A percentile compares a stretch with the other conserved stretches of the same genome.
phyloP scores from a whole-genome alignment of 208 protist species.

The Leishmania martiniquensis region DNA sequence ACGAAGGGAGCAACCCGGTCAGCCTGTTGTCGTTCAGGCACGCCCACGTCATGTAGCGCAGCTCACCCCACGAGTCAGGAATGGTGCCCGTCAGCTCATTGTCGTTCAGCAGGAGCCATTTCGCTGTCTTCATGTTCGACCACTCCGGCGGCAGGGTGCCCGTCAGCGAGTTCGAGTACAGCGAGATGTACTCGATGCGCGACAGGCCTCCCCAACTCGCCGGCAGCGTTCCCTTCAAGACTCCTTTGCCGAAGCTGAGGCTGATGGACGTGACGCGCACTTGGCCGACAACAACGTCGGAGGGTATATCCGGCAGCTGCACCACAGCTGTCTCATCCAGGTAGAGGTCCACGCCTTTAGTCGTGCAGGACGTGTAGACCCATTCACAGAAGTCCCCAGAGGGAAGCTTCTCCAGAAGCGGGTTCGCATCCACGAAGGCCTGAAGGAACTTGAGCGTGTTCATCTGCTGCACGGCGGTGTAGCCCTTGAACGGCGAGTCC shows the following conservation, averaged over 20 bases:
- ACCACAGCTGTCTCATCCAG: slow-evolving; percentile 4
- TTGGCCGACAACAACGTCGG: not conserved
- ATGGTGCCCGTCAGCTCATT: slow-evolving; percentile 8
- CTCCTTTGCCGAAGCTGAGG: slow-evolving; percentile 2
- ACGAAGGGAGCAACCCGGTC: slow-evolving; percentile 12
- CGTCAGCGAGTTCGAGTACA: slow-evolving; percentile 8
- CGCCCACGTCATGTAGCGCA: slow-evolving; percentile 11
- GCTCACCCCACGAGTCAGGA: not conserved
- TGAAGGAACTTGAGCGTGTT: slow-evolving; percentile 17
- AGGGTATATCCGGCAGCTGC: slow-evolving; percentile 18
- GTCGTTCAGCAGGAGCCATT: slow-evolving; percentile 6
- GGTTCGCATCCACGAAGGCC: slow-evolving; percentile 3
- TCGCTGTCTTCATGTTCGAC: slow-evolving; percentile 10
- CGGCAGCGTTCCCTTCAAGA: slow-evolving; percentile 9
- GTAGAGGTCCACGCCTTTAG: slow-evolving; percentile 4
- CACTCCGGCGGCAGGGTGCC: slow-evolving; percentile 22
- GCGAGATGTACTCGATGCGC: not conserved
- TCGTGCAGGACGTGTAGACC: slow-evolving; percentile 2
- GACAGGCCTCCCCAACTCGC: slow-evolving; percentile 9
- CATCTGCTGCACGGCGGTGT: not conserved
- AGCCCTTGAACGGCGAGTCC: slow-evolving; percentile 1
- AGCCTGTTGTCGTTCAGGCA: slow-evolving; percentile 14
- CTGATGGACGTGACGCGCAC: slow-evolving; percentile 4
- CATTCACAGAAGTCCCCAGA: slow-evolving; percentile 23
- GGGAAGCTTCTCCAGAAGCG: not conserved